Evolutionary conservation across 768 basidiomycete species (phyloP).

Genomic region (Suillus ampliporus): DNA sequence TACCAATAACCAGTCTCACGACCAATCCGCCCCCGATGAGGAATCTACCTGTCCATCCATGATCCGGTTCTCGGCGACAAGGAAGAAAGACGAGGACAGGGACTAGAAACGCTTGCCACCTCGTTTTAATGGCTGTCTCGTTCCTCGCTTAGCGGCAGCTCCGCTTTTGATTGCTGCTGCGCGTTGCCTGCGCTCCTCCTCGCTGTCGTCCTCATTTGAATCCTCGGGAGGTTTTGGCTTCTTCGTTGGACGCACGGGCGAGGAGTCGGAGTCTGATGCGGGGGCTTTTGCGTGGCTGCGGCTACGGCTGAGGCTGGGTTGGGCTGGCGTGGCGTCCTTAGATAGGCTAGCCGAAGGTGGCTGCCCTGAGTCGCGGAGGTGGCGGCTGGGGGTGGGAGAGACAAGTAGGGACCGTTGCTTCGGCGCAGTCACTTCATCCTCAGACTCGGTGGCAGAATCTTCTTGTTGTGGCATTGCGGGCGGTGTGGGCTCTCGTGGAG

Average conservation of each 20-base stretch:
- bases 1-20: slow-evolving; percentile 16
- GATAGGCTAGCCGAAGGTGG: slow-evolving; percentile 25
- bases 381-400: slow-evolving; percentile 21
- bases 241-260: slow-evolving; percentile 59
- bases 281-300: slow-evolving; percentile 31
- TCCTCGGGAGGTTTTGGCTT: slow-evolving; percentile 42
- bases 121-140: slow-evolving; percentile 77
- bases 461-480: slow-evolving; percentile 20
- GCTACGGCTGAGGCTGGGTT: slow-evolving; percentile 24
- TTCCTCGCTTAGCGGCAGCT: slow-evolving; percentile 50
- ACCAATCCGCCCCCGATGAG: slow-evolving; percentile 15
- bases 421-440: slow-evolving; percentile 17
- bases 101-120: slow-evolving; percentile 75
- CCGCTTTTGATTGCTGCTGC: slow-evolving; percentile 49
- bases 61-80: slow-evolving; percentile 3
- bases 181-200: slow-evolving; percentile 52
- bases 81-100: slow-evolving; percentile 6
- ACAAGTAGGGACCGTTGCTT: slow-evolving; percentile 18
- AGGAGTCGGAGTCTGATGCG: slow-evolving; percentile 53
- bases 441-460: slow-evolving; percentile 37
- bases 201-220: slow-evolving; percentile 64
- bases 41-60: background rate
- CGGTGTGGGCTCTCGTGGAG: slow-evolving; percentile 18
- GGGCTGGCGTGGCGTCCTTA: slow-evolving; percentile 15
- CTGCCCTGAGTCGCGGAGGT: slow-evolving; percentile 18